Base-by-base conservation (phyloP, 148 eudicot genomes). In the Spergularia marina region DNA sequence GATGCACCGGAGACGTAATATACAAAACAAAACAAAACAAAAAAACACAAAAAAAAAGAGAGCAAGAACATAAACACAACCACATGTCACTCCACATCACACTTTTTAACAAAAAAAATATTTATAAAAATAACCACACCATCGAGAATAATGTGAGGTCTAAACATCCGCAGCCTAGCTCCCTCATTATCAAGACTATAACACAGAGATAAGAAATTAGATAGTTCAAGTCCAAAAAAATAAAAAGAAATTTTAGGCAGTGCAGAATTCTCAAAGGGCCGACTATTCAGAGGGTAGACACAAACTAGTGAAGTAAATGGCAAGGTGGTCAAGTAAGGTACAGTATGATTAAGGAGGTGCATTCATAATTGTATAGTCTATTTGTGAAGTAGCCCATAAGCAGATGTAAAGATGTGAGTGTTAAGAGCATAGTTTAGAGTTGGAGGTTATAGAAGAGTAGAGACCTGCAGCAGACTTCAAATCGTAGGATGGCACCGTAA, bases 401-500 rank as follows among this genome's bases (percentile, higher is more conserved):
- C 10, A 4, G 18, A 30, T 34, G 15, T 10, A 9, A 36, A 12
- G 2, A 10, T 25, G 6, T 9, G 17, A 40, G 66, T 49, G 49
- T 53, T 39, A 15, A 21, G 16, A 52, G 18, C 40, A 56, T 59
- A n/a, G 5, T 47, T 16, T n/a, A 54, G 10, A 34, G 5, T 20
- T 58, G 41, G 2, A 17, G 30, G 5, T 65, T 30, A 68, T 23
- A 79, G 55, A 68, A 82, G 86, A 85, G 68, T 54, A 83, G 75
- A 84, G 88, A 94, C 98, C 98, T 78, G 98, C 97, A 76, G 98
- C 97, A 77, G 98, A 94, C 85, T 89, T 92, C 82, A 94, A 85
- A 72, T 94, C 98, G 82, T 91, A 94, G 74, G 87, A 87, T 78
- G 98, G 98, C 82, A 94, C 98, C 11, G 97, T 94, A 85, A 94